A percentile compares a stretch with the other conserved stretches of the same genome.
phyloP scores from a whole-genome alignment of 495 filamentous ascomycete genomes.

The Penicillium bovifimosum region DNA sequence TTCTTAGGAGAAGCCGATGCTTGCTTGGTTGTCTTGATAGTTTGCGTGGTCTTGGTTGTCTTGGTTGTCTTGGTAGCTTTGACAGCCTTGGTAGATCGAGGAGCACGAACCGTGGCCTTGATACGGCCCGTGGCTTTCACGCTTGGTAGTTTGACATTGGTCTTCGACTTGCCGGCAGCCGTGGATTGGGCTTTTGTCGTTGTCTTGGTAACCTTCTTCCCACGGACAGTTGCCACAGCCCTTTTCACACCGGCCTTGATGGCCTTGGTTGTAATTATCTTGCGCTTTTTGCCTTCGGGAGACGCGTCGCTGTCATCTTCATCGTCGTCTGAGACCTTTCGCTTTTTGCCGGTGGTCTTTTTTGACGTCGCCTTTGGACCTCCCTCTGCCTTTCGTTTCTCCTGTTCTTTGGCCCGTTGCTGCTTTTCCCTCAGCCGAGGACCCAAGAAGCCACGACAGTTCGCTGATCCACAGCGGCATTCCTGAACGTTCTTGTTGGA shows the following conservation, averaged over 20 bases:
- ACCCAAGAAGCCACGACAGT: slow-evolving; percentile 74
- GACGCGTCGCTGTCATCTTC: slow-evolving; percentile 19
- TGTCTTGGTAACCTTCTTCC: slow-evolving; percentile 20
- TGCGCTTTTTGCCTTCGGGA: slow-evolving; percentile 33
- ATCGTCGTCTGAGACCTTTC: slow-evolving; percentile 22
- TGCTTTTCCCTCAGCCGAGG: slow-evolving; percentile 58
- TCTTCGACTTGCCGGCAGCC: slow-evolving; percentile 15
- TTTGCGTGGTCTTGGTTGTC: slow-evolving; percentile 3
- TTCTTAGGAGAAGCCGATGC: slow-evolving; percentile 14
- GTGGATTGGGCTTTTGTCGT: slow-evolving; percentile 8
- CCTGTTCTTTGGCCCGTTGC: slow-evolving; percentile 34
- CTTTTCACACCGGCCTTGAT: slow-evolving; percentile 38
- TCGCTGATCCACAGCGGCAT: slow-evolving; percentile 71
- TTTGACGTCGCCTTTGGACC: slow-evolving; percentile 34
- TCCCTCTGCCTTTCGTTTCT: slow-evolving; percentile 33
- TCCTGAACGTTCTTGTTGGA: slow-evolving; percentile 76
- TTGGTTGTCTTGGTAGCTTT: slow-evolving; percentile 14
- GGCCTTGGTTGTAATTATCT: slow-evolving; percentile 27
- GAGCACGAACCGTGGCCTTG: slow-evolving; percentile 18
- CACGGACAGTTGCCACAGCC: slow-evolving; percentile 20
- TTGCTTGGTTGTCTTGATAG: slow-evolving; percentile 16
- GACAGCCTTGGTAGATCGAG: slow-evolving; percentile 6
- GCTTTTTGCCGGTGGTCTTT: slow-evolving; percentile 28
- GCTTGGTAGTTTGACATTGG: slow-evolving; percentile 24
- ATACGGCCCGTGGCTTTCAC: slow-evolving; percentile 21